A percentile compares a stretch with the other conserved stretches of the same genome.
These are phyloP conservation scores for Coniochaeta sp. DNA, from an alignment of 2,329 filamentous ascomycete genomes.

Conservation along the genomic window DNA sequence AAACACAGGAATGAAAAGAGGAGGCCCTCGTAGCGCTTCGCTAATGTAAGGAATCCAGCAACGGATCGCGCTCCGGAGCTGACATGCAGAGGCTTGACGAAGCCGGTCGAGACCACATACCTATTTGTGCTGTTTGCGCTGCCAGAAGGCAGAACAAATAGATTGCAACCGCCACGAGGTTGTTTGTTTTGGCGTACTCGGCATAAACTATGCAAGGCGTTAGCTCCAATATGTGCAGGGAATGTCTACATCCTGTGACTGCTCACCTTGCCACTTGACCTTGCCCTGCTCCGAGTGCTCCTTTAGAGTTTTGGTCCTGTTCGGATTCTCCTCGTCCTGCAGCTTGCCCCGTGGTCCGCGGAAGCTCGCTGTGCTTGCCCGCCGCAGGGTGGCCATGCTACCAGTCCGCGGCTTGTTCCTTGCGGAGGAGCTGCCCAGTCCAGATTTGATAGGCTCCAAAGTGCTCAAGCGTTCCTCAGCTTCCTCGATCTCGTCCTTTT, in stretches of 20 bases:
- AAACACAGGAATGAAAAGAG: background rate
- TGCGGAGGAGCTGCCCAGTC: conserved; percentile 18
- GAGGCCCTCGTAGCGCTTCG: background rate
- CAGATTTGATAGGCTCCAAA: conserved; percentile 64
- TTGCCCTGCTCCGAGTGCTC: conserved; percentile 92
- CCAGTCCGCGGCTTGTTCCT: conserved; percentile 50
- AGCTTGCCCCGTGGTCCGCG: conserved; percentile 77
- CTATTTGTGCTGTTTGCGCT: conserved; percentile 76
- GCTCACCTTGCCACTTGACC: conserved; percentile 74
- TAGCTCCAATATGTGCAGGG: background rate
- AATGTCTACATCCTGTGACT: background rate
- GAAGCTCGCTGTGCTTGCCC: conserved; percentile 89
- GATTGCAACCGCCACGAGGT: conserved; percentile 71
- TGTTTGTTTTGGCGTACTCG: conserved; percentile 93
- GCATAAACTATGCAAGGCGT: conserved; percentile 55
- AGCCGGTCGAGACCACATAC: conserved; percentile 33
- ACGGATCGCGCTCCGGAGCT: conserved; percentile 5
- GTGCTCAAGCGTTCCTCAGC: conserved; percentile 71
- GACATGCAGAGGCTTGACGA: background rate
- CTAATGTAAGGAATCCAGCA: conserved; percentile 6
- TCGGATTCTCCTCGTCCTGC: conserved; percentile 71
- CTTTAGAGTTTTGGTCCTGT: conserved; percentile 78
- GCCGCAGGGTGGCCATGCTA: conserved; percentile 74
- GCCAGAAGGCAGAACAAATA: conserved; percentile 72
- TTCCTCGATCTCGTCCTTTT: conserved; percentile 65